Percentiles rank a stretch among this genome's conserved stretches.
These are phyloP conservation scores for Coemansia reversa DNA, from an alignment of 192 early-diverging fungal genomes.

Conservation along the genomic window DNA sequence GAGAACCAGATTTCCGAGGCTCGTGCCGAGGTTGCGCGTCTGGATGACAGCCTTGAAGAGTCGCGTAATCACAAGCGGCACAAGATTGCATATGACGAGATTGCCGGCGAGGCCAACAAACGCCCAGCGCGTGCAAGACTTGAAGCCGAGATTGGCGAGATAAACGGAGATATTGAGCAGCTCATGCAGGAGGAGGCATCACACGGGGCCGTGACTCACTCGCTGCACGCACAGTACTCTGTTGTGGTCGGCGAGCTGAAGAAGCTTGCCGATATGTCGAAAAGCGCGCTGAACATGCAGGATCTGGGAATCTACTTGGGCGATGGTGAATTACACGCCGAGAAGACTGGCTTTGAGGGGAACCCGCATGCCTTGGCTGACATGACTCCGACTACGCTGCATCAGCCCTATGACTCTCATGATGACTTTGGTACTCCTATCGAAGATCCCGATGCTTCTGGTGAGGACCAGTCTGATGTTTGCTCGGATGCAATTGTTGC, in stretches of 20 bases:
- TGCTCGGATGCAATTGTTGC: conserved; percentile 1
- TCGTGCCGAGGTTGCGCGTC: conserved; percentile 14
- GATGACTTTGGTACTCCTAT: conserved; percentile 27
- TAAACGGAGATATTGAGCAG: conserved; percentile 38
- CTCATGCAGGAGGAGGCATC: conserved; percentile 35
- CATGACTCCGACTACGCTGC: conserved; percentile 30
- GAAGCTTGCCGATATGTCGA: conserved; percentile 35
- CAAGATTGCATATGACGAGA: conserved; percentile 51
- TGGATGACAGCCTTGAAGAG: conserved; percentile 40
- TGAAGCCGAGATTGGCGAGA: conserved; percentile 22
- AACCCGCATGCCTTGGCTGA: conserved; percentile 10
- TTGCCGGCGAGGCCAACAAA: conserved; percentile 42
- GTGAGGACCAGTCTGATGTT: not conserved
- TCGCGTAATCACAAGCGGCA: conserved; percentile 50
- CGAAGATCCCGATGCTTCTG: conserved; percentile 15
- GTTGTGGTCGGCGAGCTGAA: conserved; percentile 27
- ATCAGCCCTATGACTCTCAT: conserved; percentile 14
- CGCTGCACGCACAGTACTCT: conserved; percentile 37
- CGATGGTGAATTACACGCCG: conserved; percentile 21
- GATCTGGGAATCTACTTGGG: conserved; percentile 44
- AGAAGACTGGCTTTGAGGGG: conserved; percentile 15
- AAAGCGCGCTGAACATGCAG: conserved; percentile 44
- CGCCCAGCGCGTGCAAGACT: conserved; percentile 26
- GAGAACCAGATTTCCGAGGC: conserved; percentile 14
- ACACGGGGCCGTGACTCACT: conserved; percentile 19